These are phyloP conservation scores for Hypoxylon sp. DNA, from an alignment of 2,329 filamentous ascomycete species.

Conservation along the genomic window DNA sequence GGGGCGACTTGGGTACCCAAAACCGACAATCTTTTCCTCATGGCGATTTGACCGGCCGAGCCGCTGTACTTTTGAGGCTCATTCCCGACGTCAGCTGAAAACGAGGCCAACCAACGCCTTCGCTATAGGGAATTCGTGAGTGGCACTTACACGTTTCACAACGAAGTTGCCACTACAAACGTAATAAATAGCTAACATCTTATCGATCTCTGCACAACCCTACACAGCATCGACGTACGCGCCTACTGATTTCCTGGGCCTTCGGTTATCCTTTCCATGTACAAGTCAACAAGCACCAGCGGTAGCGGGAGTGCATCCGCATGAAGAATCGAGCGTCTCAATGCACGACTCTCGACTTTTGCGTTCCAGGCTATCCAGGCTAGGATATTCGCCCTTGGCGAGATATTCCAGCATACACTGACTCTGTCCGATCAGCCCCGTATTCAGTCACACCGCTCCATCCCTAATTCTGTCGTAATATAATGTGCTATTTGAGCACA, in stretches of 20 bases:
- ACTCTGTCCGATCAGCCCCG: slow-evolving; percentile 1
- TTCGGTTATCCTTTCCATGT: slow-evolving; percentile 18
- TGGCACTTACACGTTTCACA: slow-evolving; percentile 17
- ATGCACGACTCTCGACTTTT: not conserved
- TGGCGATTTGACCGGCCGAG: slow-evolving; percentile 18
- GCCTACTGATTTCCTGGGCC: slow-evolving; percentile 4
- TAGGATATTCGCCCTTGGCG: not conserved
- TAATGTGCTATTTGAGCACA: not conserved
- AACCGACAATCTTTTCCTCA: slow-evolving; percentile 1
- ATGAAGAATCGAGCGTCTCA: not conserved
- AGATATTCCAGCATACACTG: not conserved
- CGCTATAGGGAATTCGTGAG: slow-evolving; percentile 12
- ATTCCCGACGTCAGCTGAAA: slow-evolving; percentile 34
- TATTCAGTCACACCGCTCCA: not conserved
- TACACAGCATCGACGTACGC: slow-evolving; percentile 21
- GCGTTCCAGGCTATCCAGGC: not conserved
- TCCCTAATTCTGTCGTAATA: not conserved
- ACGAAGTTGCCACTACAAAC: slow-evolving; percentile 21
- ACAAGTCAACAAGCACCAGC: slow-evolving; percentile 2
- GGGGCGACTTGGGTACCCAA: slow-evolving; percentile 2
- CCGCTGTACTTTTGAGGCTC: slow-evolving; percentile 16
- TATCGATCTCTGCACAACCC: slow-evolving; percentile 30
- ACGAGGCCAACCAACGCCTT: slow-evolving; percentile 37
- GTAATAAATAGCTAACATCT: slow-evolving; percentile 24
- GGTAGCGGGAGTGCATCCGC: slow-evolving; percentile 7